Evolutionary conservation across 495 filamentous ascomycete genomes (phyloP).

Genomic region (Daldinia loculata): DNA sequence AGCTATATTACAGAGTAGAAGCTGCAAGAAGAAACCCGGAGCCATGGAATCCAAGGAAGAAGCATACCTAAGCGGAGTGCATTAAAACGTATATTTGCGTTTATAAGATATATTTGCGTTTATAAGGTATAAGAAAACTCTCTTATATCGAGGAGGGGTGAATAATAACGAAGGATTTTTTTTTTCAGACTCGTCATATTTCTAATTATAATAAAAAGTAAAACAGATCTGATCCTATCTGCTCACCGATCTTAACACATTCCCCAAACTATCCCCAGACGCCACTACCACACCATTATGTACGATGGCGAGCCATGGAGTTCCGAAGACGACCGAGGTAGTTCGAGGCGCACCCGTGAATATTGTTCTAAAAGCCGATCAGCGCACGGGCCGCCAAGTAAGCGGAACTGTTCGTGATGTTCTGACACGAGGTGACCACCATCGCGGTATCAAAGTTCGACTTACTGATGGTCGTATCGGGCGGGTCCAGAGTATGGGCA

Average conservation of each 20-base stretch:
- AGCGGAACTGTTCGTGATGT: constrained; percentile 67
- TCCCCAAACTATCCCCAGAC: constrained; percentile 15
- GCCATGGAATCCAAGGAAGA: constrained; percentile 20
- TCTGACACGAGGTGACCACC: constrained; percentile 74
- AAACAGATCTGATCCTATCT: constrained; percentile 31
- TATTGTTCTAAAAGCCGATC: constrained; percentile 76
- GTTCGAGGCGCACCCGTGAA: constrained; percentile 67
- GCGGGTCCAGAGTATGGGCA: constrained; percentile 65
- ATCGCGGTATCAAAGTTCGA: constrained; percentile 79
- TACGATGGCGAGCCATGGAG: constrained; percentile 37
- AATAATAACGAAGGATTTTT: background rate
- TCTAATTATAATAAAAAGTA: constrained; percentile 22
- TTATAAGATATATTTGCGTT: constrained; percentile 2
- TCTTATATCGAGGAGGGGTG: constrained; percentile 13
- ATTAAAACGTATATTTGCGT: constrained; percentile 19
- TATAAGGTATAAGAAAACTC: background rate
- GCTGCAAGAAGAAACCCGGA: constrained; percentile 30
- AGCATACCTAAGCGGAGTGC: constrained; percentile 13
- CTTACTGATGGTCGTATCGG: constrained; percentile 72
- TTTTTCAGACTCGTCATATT: constrained; percentile 33
- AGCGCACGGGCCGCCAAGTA: constrained; percentile 73
- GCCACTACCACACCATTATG: constrained; percentile 16
- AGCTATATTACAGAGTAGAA: constrained; percentile 25
- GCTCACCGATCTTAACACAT: constrained; percentile 32
- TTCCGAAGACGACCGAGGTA: constrained; percentile 62